These are phyloP conservation scores for Epithele typhae DNA, from an alignment of 768 basidiomycete genomes.

Conservation along the genomic window DNA sequence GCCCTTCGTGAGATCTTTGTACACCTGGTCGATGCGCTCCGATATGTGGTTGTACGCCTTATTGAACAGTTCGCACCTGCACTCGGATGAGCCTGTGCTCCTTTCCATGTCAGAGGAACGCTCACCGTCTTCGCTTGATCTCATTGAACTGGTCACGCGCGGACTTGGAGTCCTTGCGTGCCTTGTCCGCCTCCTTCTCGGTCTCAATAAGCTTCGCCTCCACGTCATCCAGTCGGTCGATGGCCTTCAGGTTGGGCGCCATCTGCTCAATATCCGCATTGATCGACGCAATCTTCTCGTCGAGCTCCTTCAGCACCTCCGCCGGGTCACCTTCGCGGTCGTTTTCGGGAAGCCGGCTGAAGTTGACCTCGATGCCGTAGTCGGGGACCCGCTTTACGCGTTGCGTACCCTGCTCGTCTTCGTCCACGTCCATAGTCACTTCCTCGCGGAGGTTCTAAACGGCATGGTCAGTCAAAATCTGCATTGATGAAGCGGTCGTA, in stretches of 20 bases:
- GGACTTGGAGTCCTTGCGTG: conserved; percentile 81
- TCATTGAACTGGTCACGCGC: conserved; percentile 94
- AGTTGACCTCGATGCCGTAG: conserved; percentile 90
- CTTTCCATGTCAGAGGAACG: neutral
- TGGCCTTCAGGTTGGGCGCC: conserved; percentile 96
- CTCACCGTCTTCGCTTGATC: conserved; percentile 73
- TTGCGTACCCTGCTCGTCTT: conserved; percentile 80
- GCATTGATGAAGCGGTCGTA: neutral
- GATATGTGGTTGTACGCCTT: conserved; percentile 96
- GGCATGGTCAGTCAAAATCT: neutral
- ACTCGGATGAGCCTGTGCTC: too few relatives aligned
- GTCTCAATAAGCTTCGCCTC: conserved; percentile 83
- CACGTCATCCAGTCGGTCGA: conserved; percentile 84
- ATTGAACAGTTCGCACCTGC: conserved; percentile 82
- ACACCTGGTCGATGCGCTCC: conserved; percentile 90
- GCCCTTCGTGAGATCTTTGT: conserved; percentile 96
- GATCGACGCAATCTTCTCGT: conserved; percentile 66
- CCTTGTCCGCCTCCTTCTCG: conserved; percentile 89
- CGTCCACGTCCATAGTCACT: conserved; percentile 90
- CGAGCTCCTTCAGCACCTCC: conserved; percentile 66
- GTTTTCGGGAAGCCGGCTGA: conserved; percentile 66
- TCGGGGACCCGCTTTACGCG: conserved; percentile 67
- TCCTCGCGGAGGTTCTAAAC: conserved; percentile 73
- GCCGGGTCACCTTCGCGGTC: conserved; percentile 64
- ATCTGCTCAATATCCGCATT: conserved; percentile 83